Conservation (phyloP, 2,329 filamentous ascomycete species). For the Herpotrichia juniperi region DNA sequence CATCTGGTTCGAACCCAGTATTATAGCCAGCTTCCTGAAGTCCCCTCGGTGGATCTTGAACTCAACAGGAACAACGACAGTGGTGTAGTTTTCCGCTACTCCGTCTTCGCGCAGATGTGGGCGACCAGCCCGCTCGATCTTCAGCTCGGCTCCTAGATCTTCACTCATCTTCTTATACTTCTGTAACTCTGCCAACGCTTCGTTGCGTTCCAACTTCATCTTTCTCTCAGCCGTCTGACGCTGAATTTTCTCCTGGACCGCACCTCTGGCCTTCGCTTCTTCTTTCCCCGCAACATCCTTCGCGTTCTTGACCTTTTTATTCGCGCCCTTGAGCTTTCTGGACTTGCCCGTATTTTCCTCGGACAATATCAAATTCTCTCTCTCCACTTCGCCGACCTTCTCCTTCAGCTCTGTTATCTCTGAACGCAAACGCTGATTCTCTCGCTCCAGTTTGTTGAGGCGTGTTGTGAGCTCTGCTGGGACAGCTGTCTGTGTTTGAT, state of each 20-base stretch:
- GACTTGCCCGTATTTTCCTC: conserved; percentile 16
- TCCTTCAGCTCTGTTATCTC: conserved; percentile 17
- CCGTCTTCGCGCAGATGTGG: conserved; percentile 20
- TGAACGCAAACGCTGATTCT: conserved; percentile 10
- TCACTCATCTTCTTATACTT: conserved; percentile 17
- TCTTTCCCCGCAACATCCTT: conserved; percentile 20
- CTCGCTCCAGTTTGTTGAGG: conserved; percentile 17
- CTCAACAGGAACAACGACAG: conserved; percentile 17
- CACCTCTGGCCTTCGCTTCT: conserved; percentile 23
- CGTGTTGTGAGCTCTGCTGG: conserved; percentile 12
- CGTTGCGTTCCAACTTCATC: conserved; percentile 23
- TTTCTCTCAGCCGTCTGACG: conserved; percentile 17
- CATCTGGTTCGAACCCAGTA: conserved; percentile 15
- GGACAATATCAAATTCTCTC: conserved; percentile 11
- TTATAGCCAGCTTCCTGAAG: conserved; percentile 5
- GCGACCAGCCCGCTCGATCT: conserved; percentile 16
- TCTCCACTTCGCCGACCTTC: conserved; percentile 9
- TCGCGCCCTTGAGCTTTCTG: conserved; percentile 22
- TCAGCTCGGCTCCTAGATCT: conserved; percentile 16
- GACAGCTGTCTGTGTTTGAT: background rate
- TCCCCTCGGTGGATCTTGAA: conserved; percentile 17
- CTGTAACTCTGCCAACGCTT: conserved; percentile 14
- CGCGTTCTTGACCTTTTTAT: conserved; percentile 22
- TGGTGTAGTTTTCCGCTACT: conserved; percentile 10
- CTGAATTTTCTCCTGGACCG: conserved; percentile 17